Base-by-base conservation (phyloP, 768 basidiomycete genomes). In the Suillus bovinus region DNA sequence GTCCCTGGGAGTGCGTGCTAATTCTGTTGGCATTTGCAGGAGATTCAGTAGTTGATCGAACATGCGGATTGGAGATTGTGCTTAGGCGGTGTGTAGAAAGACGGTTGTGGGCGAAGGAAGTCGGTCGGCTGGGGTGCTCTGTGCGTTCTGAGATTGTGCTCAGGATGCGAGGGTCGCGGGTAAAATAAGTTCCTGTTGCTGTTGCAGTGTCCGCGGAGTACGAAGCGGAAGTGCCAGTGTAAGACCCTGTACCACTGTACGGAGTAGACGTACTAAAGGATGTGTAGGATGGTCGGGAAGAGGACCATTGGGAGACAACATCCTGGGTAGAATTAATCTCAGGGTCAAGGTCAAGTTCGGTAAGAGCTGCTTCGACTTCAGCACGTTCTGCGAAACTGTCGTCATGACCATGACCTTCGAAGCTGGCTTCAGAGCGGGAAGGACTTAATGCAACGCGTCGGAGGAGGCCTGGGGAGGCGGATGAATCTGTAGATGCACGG, bases 101-200 rank as follows among this genome's bases (percentile, higher is more conserved):
- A 41, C 55, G 55, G 17, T 56, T 56, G 24, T 56, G 55, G 55
- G 55, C 63, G 39, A 76, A 70, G 4, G 83, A 84, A 6, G 72
- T 68, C 0, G 90, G 90, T 33, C 90, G 85, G 0, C 89, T 82
- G 0, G 76, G 74, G 2, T 89, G 85, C 74, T 94, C 92, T 1
- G 89, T 91, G 52, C 81, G 83, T 71, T 94, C 92, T 4, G 90
- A 84, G 63, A 94, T 94, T 3, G 84, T 88, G 69, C 91, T 93
- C 22, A 93, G 79, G 38, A 80, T 71, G 29, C 79, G 75, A 11
- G 85, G 83, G 50, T 78, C 79, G 16, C 80, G 76, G 76, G 27
- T 75, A 66, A 52, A 77, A 68, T 41, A 72, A 67, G 56, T 74
- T 79, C 1, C 81, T 74, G 65, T 76, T 74, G 59, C 17, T 1